Conservation (phyloP, 1,284 basidiomycete species). For the Cutaneotrichosporon dermatis region DNA sequence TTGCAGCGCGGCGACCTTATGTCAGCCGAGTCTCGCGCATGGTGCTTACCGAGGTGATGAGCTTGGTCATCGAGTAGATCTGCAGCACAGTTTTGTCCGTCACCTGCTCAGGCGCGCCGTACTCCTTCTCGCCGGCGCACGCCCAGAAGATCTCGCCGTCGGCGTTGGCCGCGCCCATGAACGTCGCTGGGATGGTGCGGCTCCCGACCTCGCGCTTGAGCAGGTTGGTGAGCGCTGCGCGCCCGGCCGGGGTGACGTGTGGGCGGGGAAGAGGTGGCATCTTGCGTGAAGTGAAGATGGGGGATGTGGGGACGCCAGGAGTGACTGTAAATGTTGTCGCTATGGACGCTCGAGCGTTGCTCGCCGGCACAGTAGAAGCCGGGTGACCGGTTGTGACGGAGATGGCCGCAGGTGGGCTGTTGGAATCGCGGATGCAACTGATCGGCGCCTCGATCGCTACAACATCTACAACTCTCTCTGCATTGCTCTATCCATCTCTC, state of each 20-base stretch:
- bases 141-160: constrained; percentile 15
- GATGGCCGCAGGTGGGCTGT: no score
- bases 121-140: constrained; percentile 14
- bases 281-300: no score
- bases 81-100: constrained; percentile 13
- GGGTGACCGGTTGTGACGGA: no score
- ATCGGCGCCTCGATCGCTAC: no score
- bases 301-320: no score
- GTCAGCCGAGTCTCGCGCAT: constrained; percentile 4
- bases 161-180: constrained; percentile 17
- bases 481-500: no score
- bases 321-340: no score
- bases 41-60: constrained; percentile 28
- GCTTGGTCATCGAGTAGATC: constrained; percentile 38
- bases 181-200: constrained; percentile 9
- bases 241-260: constrained; percentile 1
- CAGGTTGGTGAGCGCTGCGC: constrained; percentile 9
- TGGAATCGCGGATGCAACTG: no score
- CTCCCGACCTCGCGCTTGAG: constrained; percentile 9
- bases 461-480: no score
- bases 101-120: constrained; percentile 7
- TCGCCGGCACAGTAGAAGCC: no score
- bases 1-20: constrained; percentile 32
- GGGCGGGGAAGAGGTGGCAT: not conserved
- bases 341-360: no score